Evolutionary conservation across 768 basidiomycete species (phyloP).

Genomic region (Kwoniella shandongensis): DNA sequence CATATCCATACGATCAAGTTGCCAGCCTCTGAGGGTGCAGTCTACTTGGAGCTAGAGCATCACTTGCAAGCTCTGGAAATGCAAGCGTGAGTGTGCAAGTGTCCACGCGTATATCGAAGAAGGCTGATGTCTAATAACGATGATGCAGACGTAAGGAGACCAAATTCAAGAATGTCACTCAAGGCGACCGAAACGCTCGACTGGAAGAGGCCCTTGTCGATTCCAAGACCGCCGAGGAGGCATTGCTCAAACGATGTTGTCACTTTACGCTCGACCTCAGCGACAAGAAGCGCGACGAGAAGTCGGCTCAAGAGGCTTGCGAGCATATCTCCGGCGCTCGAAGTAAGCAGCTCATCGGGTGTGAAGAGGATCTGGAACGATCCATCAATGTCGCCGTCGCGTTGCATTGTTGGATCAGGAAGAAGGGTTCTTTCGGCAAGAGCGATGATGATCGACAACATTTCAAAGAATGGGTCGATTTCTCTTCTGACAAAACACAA

Average conservation of each 20-base stretch:
- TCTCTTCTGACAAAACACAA: conserved; percentile 25
- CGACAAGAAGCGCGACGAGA: conserved; percentile 46
- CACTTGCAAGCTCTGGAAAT: conserved; percentile 88
- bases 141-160: conserved; percentile 40
- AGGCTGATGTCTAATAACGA: not conserved
- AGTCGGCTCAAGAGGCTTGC: conserved; percentile 86
- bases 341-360: conserved; percentile 72
- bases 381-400: conserved; percentile 67
- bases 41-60: conserved; percentile 92
- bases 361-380: conserved; percentile 68
- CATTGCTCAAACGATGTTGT: conserved; percentile 89
- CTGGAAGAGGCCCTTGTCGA: conserved; percentile 82
- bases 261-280: conserved; percentile 62
- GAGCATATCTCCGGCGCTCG: conserved; percentile 86
- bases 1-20: conserved; percentile 66
- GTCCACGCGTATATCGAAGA: conserved; percentile 53
- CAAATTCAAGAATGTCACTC: conserved; percentile 45
- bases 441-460: conserved; percentile 75
- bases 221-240: conserved; percentile 77
- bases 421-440: conserved; percentile 70
- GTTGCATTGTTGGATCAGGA: conserved; percentile 58
- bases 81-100: conserved; percentile 54
- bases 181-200: conserved; percentile 76
- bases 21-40: conserved; percentile 89
- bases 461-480: conserved; percentile 53